Base-by-base conservation (phyloP, 129 eudicot species). In the Solidago caesia region DNA sequence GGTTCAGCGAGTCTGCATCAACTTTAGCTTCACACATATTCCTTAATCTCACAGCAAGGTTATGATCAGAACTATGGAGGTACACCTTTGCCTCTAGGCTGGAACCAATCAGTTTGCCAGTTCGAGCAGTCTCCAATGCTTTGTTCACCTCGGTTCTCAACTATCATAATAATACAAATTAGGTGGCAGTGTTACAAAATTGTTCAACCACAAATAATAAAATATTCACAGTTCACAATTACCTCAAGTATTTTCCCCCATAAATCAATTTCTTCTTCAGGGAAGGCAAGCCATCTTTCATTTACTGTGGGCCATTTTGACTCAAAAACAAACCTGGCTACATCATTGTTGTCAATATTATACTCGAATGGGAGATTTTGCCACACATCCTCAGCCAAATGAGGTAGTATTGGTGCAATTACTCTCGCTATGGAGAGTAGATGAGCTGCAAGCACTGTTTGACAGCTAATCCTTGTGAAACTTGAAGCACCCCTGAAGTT, bases 331-430 rank as follows among this genome's bases (percentile, higher is more conserved):
- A 76, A 94, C 74, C 79, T 80, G 14, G 91, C 92, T 26, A 63
- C 46, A 45, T 77, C 67, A 29, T 81, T 82, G 53, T 84, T 90
- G 67, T 82, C 86, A 46, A 77, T 65, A 11, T 81, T 69, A 79
- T 85, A 81, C 21, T 88, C 84, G 58, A 91, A 94, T 63, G 99
- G 99, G 74, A 94, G 99, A 81, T 89, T 82, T 81, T 94, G 99
- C 99, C 99, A 94, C 12, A 91, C 97, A 60, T 94, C 99, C 84
- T 94, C 99, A 5, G 97, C 97, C 75, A 94, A 80, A 80, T 94
- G 99, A 66, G 99, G 99, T 76, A 94, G 73, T 48, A 94, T 91
- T 47, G 99, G 99, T 73, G 99, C 96, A 81, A 94, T 82, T 70
- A 91, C 84, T 81, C 84, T 91, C 63, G 66, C 89, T 76, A 94